Evolutionary conservation across 2,329 filamentous ascomycete genomes (phyloP).

Genomic region (Hypoxylon sp.): DNA sequence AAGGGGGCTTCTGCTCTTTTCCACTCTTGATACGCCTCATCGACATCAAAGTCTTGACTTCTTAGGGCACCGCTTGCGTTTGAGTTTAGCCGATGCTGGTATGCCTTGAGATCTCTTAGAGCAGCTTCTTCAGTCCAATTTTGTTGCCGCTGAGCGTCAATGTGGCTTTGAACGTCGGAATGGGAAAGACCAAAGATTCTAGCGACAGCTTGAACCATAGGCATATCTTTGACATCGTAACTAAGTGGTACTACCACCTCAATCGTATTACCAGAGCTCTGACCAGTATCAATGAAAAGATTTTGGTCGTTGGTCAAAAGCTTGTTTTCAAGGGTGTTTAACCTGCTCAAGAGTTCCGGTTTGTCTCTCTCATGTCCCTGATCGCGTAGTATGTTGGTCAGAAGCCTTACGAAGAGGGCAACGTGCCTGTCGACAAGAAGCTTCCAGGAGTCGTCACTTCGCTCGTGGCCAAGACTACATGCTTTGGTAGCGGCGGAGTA

Average conservation of each 20-base stretch:
- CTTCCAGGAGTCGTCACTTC: slow-evolving; percentile 91
- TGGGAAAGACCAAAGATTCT: slow-evolving; percentile 86
- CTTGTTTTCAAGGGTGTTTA: slow-evolving; percentile 91
- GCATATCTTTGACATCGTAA: slow-evolving; percentile 98
- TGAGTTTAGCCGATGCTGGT: slow-evolving; percentile 89
- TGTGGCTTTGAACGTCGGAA: slow-evolving; percentile 86
- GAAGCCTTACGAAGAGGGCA: slow-evolving; percentile 90
- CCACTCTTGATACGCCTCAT: slow-evolving; percentile 91
- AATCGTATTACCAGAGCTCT: slow-evolving; percentile 75
- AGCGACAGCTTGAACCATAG: slow-evolving; percentile 87
- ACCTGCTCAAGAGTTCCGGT: slow-evolving; percentile 83
- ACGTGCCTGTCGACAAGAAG: slow-evolving; percentile 93
- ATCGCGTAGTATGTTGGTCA: slow-evolving; percentile 83
- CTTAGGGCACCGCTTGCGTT: slow-evolving; percentile 83
- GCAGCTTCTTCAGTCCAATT: slow-evolving; percentile 94
- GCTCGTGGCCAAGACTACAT: slow-evolving; percentile 77
- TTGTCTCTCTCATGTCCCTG: slow-evolving; percentile 88
- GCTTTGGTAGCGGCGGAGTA: slow-evolving; percentile 96
- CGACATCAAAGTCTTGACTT: slow-evolving; percentile 88
- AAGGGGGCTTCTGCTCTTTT: slow-evolving; percentile 90
- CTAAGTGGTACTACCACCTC: slow-evolving; percentile 87
- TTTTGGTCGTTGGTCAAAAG: slow-evolving; percentile 95
- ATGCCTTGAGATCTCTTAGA: slow-evolving; percentile 90
- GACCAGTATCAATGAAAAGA: slow-evolving; percentile 74
- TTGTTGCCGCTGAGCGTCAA: slow-evolving; percentile 80